Base-by-base conservation (phyloP, 2,329 filamentous ascomycete species). In the Phaeomoniella chlamydospora region DNA sequence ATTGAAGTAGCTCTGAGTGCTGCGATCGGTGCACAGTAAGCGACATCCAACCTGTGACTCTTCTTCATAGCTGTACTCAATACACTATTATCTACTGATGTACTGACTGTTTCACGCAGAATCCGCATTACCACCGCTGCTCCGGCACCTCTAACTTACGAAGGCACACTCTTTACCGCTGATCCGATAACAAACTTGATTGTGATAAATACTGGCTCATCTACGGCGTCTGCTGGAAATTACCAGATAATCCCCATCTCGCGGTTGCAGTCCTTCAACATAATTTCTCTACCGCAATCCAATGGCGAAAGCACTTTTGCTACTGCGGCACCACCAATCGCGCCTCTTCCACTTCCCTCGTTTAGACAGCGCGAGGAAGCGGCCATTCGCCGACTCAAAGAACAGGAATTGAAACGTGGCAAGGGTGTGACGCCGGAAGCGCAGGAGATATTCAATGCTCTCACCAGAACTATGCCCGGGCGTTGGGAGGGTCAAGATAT, bases 91-190 rank as follows among this genome's bases (percentile, higher is more conserved):
- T n/a, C n/a, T n/a, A n/a, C n/a, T n/a, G n/a, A n/a, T n/a, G n/a
- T n/a, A n/a, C n/a, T n/a, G n/a, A n/a, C n/a, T n/a, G n/a, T n/a
- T n/a, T n/a, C n/a, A n/a, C 18, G 37, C 51, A 77, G 73, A 39
- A 61, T 77, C 48, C 72, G 68, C 45, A 54, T 78, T 43, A 74
- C 64, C 38, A 75, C 70, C 35, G 60, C 64, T 12, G 56, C 64
- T 17, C 63, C 63, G 5, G 52, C 61, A 37, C 57, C 65, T 36
- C 62, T 64, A 31, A 68, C 64, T 15, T 56, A 74, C 40, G 73
- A 78, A 53, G 74, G 74, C 47, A 73, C 63, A 13, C 62, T 79
- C 39, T 77, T 74, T 55, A 74, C 72, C 17, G 70, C 68, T 32
- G 72, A 69, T 51, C 70, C 72, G 16, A 59, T 72, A 46, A 70